phyloP scores from a whole-genome alignment of 164 flowering plant genomes.

The Cinnamomum micranthum region DNA sequence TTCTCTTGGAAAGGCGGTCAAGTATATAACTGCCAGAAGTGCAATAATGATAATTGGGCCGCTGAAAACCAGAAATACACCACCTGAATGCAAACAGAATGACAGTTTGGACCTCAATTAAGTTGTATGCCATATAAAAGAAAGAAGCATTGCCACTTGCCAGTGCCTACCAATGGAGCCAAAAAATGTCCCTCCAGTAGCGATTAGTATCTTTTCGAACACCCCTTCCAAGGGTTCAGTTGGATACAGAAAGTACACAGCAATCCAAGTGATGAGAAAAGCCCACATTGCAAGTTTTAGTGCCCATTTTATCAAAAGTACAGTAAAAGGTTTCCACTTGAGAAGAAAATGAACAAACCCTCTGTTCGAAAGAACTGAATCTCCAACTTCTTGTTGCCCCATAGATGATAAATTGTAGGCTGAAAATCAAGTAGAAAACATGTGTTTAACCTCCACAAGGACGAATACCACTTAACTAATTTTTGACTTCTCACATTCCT shows the following conservation, averaged over 20 bases:
- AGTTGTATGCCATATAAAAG: not conserved
- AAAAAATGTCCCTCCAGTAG: slow-evolving; percentile 34
- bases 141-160: not conserved
- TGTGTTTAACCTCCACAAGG: not conserved
- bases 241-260: slow-evolving; percentile 52
- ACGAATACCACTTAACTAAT: too few species aligned
- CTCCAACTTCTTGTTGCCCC: not conserved
- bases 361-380: not conserved
- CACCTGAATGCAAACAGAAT: slow-evolving; percentile 41
- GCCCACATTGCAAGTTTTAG: slow-evolving; percentile 56
- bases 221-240: slow-evolving; percentile 21
- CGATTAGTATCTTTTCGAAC: slow-evolving; percentile 15
- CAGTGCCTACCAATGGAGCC: slow-evolving; percentile 49
- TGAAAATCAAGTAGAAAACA: not conserved
- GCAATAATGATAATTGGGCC: slow-evolving; percentile 64
- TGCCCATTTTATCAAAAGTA: slow-evolving; percentile 35
- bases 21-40: slow-evolving; percentile 40
- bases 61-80: slow-evolving; percentile 50
- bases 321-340: slow-evolving; percentile 17
- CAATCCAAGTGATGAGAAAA: slow-evolving; percentile 54
- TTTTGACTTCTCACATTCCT: too few species aligned
- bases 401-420: not conserved
- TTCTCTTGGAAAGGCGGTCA: slow-evolving; percentile 42
- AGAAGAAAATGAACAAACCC: not conserved
- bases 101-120: not conserved